phyloP scores from a whole-genome alignment of 441 rosid species.

The Populus trichocarpa region DNA sequence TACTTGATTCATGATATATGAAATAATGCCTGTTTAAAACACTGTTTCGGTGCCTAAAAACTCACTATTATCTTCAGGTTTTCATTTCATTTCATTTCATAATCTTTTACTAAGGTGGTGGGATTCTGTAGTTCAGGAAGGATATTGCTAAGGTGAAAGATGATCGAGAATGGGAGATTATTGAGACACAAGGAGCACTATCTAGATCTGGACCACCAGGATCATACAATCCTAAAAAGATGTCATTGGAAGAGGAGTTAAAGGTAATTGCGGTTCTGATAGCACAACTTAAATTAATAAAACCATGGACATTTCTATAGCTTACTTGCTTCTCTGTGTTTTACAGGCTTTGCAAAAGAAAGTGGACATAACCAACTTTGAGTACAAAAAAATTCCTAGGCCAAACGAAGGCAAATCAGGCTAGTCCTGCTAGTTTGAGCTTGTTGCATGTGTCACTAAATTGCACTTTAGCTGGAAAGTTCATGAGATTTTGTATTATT shows the following conservation, averaged over 20 bases:
- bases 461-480: neutral
- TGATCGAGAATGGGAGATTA: slow-evolving; percentile 87
- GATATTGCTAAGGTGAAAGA: slow-evolving; percentile 84
- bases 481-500: neutral
- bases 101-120: slow-evolving; percentile 15
- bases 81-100: neutral
- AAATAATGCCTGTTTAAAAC: neutral
- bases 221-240: slow-evolving; percentile 74
- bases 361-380: slow-evolving; percentile 67
- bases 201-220: slow-evolving; percentile 72
- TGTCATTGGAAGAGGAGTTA: slow-evolving; percentile 77
- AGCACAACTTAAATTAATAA: neutral
- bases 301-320: neutral
- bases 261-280: slow-evolving; percentile 41
- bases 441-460: neutral
- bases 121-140: slow-evolving; percentile 57
- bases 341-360: slow-evolving; percentile 69
- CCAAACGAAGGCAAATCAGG: neutral
- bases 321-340: slow-evolving; percentile 1
- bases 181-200: slow-evolving; percentile 68
- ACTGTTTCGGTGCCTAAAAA: too few species aligned
- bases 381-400: slow-evolving; percentile 42
- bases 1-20: too few species aligned
- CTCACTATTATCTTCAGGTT: neutral
- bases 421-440: neutral